phyloP scores from a whole-genome alignment of 257 asterid genomes.

The Capsicum baccatum region DNA sequence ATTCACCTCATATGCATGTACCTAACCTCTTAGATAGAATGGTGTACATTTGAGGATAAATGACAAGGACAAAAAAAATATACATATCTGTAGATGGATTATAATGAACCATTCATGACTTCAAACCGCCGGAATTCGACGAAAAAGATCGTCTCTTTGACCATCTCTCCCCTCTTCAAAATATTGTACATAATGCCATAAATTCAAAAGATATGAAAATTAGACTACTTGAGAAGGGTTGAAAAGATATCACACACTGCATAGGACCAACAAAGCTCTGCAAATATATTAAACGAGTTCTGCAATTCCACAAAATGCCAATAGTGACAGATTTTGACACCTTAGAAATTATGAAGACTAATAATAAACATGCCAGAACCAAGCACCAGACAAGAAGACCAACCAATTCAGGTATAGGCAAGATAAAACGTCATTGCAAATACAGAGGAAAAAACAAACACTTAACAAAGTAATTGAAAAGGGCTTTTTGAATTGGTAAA shows the following conservation, averaged over 20 bases:
- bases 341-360: neutral
- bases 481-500: neutral
- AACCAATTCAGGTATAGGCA: conserved; percentile 21
- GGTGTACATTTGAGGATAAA: conserved; percentile 1
- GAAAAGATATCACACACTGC: neutral
- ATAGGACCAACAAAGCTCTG: neutral
- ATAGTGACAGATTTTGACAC: conserved; percentile 10
- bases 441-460: neutral
- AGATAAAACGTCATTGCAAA: neutral
- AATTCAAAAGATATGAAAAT: neutral
- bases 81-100: neutral
- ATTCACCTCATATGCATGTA: conserved; percentile 16
- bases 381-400: neutral
- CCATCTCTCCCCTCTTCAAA: conserved; percentile 13
- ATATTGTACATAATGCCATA: neutral
- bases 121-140: neutral
- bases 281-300: conserved; percentile 11
- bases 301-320: conserved; percentile 22
- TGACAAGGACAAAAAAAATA: neutral
- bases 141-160: neutral
- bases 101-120: neutral
- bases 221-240: conserved; percentile 5
- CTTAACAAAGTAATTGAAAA: neutral
- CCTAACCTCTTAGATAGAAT: conserved; percentile 13
- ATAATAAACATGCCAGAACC: neutral